A percentile compares a stretch with the other conserved stretches of the same genome.
phyloP scores from a whole-genome alignment of 768 basidiomycete genomes.

The Crucibulum laeve region DNA sequence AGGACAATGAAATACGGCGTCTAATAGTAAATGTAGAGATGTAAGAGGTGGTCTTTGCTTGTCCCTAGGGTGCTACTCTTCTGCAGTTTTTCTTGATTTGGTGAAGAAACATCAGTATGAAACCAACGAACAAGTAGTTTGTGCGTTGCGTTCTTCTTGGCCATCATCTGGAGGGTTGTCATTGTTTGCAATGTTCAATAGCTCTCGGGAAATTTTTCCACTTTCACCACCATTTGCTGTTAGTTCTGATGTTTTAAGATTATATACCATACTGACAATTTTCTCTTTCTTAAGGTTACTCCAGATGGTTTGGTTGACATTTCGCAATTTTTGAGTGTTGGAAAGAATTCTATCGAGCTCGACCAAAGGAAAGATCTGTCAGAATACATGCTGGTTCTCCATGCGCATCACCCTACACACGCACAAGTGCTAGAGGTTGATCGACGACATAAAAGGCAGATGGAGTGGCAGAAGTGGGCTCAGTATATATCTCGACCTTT shows the following conservation, averaged over 20 bases:
- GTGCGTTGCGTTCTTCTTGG: conserved; percentile 34
- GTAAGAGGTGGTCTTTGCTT: conserved; percentile 33
- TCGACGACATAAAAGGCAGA: conserved; percentile 23
- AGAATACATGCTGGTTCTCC: conserved; percentile 40
- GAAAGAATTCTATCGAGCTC: conserved; percentile 40
- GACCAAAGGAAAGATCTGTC: conserved; percentile 39
- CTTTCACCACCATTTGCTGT: conserved; percentile 39
- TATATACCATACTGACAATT: background rate
- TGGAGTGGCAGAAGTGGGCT: conserved; percentile 40
- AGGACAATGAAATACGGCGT: background rate
- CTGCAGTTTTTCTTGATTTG: conserved; percentile 12
- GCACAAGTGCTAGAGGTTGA: conserved; percentile 35
- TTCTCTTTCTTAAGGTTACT: conserved; percentile 28
- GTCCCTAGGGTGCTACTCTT: conserved; percentile 41
- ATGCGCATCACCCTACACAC: conserved; percentile 44
- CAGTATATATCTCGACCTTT: conserved; percentile 26
- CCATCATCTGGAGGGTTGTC: conserved; percentile 29
- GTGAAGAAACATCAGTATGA: conserved; percentile 8
- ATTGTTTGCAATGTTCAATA: conserved; percentile 28
- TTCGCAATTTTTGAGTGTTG: conserved; percentile 35
- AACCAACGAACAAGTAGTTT: conserved; percentile 16
- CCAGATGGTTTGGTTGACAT: conserved; percentile 49
- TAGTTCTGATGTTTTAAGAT: conserved; percentile 5
- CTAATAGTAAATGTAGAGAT: conserved; percentile 16
- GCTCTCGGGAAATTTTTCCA: conserved; percentile 23